Conservation (phyloP, 305 asterid species). For the Euphrasia arctica region DNA sequence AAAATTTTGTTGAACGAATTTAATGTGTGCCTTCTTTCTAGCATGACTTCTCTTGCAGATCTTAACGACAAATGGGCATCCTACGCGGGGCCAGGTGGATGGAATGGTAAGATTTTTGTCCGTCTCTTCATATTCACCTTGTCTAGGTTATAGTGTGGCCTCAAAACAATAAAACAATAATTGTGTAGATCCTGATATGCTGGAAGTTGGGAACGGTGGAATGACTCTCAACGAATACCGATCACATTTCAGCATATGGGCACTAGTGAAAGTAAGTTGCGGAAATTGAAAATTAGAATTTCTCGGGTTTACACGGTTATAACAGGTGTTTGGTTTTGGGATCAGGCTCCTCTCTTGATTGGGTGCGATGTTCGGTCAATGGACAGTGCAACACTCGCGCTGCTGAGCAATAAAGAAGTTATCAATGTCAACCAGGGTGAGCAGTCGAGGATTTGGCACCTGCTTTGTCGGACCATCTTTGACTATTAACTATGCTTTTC, state of each 20-base stretch:
- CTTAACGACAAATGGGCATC: conserved; percentile 77
- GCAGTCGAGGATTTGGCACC: conserved; percentile 10
- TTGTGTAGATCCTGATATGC: conserved; percentile 87
- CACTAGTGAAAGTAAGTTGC: conserved; percentile 68
- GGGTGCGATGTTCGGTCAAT: conserved; percentile 86
- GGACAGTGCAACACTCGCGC: conserved; percentile 37
- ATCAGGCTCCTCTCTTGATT: conserved; percentile 83
- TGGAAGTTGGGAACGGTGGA: conserved; percentile 98
- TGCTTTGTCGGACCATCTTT: neutral
- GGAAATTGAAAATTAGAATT: neutral
- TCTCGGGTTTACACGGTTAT: neutral
- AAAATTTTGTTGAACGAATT: neutral
- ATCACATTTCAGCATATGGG: conserved; percentile 97
- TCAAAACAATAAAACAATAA: neutral
- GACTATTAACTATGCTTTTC: neutral
- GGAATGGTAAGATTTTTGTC: conserved; percentile 68
- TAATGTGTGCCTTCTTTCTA: conserved; percentile 22
- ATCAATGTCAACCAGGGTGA: conserved; percentile 90
- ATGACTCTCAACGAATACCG: conserved; percentile 73
- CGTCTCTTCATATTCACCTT: neutral
- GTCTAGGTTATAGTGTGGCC: neutral
- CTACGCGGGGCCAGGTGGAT: conserved; percentile 88
- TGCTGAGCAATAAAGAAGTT: conserved; percentile 72
- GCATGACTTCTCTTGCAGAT: conserved; percentile 87
- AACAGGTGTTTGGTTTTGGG: conserved; percentile 3